Conservation (phyloP, 495 filamentous ascomycete species). For the Lasiosphaeris hirsuta region DNA sequence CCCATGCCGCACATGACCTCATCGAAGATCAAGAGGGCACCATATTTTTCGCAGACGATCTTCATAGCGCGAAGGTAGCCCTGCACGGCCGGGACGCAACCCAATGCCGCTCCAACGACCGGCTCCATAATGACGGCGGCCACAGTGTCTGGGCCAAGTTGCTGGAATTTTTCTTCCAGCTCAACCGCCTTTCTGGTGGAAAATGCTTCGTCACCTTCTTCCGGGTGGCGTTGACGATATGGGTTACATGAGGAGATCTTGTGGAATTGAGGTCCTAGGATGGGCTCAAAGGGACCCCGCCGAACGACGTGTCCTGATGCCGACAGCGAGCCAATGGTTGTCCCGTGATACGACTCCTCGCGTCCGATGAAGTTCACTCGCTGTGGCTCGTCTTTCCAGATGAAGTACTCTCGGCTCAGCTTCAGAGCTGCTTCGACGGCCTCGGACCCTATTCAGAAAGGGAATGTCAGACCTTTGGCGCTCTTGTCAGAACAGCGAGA, state of each 20-base stretch:
- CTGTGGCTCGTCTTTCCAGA: slow-evolving; percentile 38
- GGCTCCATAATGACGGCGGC: slow-evolving; percentile 70
- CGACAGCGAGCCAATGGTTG: slow-evolving; percentile 60
- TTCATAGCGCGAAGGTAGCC: slow-evolving; percentile 65
- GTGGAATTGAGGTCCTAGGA: slow-evolving; percentile 50
- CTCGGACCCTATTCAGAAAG: slow-evolving; percentile 54
- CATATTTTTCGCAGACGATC: slow-evolving; percentile 60
- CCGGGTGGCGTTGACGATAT: slow-evolving; percentile 43
- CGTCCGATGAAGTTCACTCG: slow-evolving; percentile 58
- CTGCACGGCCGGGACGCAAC: slow-evolving; percentile 57
- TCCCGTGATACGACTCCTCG: slow-evolving; percentile 67
- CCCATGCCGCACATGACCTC: slow-evolving; percentile 79
- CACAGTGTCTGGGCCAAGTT: slow-evolving; percentile 60
- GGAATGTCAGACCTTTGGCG: not conserved
- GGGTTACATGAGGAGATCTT: slow-evolving; percentile 61
- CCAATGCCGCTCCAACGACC: slow-evolving; percentile 54
- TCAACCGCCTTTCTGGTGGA: slow-evolving; percentile 38
- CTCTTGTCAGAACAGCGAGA: not conserved
- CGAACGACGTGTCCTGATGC: slow-evolving; percentile 57
- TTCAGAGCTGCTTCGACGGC: slow-evolving; percentile 70
- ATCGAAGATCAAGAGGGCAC: slow-evolving; percentile 66
- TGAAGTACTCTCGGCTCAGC: slow-evolving; percentile 59
- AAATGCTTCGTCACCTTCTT: slow-evolving; percentile 16
- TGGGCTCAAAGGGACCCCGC: slow-evolving; percentile 53
- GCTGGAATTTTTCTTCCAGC: slow-evolving; percentile 21